phyloP scores from a whole-genome alignment of 139 green algal species.

The Parachlorella kessleri region DNA sequence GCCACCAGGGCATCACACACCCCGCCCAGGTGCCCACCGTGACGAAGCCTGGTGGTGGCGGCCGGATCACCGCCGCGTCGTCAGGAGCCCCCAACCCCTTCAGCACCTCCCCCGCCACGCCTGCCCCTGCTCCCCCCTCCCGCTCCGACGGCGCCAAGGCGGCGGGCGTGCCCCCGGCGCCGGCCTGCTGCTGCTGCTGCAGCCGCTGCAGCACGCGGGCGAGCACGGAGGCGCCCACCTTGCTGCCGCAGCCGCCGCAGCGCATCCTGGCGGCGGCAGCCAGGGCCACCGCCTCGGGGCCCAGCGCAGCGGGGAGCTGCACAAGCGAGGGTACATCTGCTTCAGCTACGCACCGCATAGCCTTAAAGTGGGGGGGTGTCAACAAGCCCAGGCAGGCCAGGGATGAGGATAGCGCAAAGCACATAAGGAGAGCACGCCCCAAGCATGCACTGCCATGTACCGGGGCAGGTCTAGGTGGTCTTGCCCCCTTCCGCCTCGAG shows the following conservation, averaged over 20 bases:
- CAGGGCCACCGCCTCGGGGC: constrained; percentile 45
- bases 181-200: constrained; percentile 2
- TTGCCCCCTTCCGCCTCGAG: no score
- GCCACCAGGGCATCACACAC: no score
- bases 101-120: not conserved
- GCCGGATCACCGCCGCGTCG: constrained; percentile 71
- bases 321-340: no score
- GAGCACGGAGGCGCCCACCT: constrained; percentile 76
- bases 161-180: constrained; percentile 4
- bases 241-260: constrained; percentile 91
- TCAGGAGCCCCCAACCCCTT: constrained; percentile 35
- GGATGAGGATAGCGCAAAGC: no score
- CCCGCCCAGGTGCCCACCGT: not conserved
- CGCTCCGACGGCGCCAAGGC: not conserved
- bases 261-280: constrained; percentile 74
- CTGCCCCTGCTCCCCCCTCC: not conserved
- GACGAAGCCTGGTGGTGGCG: constrained; percentile 61
- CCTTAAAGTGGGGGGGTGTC: no score
- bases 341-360: no score
- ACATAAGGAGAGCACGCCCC: no score
- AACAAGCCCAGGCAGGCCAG: no score
- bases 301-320: no score
- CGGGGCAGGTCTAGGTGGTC: no score
- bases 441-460: no score
- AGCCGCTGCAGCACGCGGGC: constrained; percentile 57